Evolutionary conservation across 129 eudicot species (phyloP), one percentile per base, ranked within the genome.

Genomic region (Smallanthus sonchifolius): DNA sequence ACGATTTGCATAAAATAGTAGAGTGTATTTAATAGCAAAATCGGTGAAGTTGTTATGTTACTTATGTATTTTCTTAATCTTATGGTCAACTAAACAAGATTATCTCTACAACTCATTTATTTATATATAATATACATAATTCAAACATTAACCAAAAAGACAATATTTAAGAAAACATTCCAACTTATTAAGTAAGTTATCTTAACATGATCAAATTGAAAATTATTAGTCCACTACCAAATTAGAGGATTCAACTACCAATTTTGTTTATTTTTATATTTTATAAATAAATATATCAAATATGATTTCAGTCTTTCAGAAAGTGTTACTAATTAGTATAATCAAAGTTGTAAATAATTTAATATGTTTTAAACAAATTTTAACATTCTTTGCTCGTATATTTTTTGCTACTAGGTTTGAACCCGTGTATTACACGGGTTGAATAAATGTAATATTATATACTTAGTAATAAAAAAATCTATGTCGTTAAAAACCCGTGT

Each of bases 21-120:
- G 47, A 51, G 10, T 54, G 19, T 36, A 16, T 19, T 13, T 51
- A 71, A 54, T 52, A 17, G 19, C 30, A 9, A 71, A 54, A 2
- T 10, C 35, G 47, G 8, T 52, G 75, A 59, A 70, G 65, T 52
- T 52, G 75, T 54, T 71, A 52, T n/a, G n/a, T n/a, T n/a, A n/a
- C n/a, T n/a, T n/a, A n/a, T 70, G 47, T 52, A 8, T 52, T 70
- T 5, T 70, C 59, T 55, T 20, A 70, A 35, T 37, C 28, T 52
- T 70, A 36, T 37, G 64, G 38, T 71, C 65, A 71, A 71, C 65
- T 54, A 71, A 54, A 52, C 52, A 71, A 71, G 52, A 37, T 71
- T 71, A 71, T 71, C 75, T 71, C 65, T 54, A 71, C 38, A 54
- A 71, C 65, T 71, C 75, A 71, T 54, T 10, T 10, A 71, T 54